Percentiles rank a stretch among this genome's conserved stretches.
Conservation (phyloP, 2,329 filamentous ascomycete species). For the Aspergillus brasiliensis region DNA sequence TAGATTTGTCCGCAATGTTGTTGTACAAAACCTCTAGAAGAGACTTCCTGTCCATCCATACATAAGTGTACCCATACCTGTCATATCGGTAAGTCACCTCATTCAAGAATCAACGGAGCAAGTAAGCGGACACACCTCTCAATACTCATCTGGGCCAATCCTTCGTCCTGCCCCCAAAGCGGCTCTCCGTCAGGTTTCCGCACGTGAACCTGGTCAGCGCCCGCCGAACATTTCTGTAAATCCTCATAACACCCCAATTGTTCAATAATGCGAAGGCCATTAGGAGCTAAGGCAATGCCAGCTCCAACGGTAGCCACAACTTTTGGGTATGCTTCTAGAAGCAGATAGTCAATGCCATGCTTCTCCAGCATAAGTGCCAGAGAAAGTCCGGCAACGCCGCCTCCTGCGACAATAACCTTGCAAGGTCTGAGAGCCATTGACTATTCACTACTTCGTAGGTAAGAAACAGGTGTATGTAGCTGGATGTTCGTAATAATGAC, state of each 20-base stretch:
- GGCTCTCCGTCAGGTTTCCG: background rate
- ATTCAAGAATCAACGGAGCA: too few relatives aligned
- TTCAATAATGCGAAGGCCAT: conserved; percentile 20
- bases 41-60: conserved; percentile 29
- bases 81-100: background rate
- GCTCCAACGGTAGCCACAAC: conserved; percentile 26
- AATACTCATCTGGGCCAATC: background rate
- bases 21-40: conserved; percentile 28
- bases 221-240: background rate
- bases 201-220: background rate
- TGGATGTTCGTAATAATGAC: too few relatives aligned
- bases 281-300: conserved; percentile 20
- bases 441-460: too few relatives aligned
- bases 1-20: conserved; percentile 25
- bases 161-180: background rate
- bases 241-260: conserved; percentile 18
- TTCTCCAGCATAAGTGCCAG: conserved; percentile 22
- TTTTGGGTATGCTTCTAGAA: conserved; percentile 22
- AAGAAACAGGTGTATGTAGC: too few relatives aligned
- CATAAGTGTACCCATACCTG: conserved; percentile 25
- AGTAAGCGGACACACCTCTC: background rate
- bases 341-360: conserved; percentile 22
- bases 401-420: background rate
- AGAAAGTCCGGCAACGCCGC: conserved; percentile 12
- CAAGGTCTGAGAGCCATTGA: background rate